Evolutionary conservation across 306 rosid species (phyloP), one percentile per base, ranked within the genome.

Genomic region (Hippophae tibetana): DNA sequence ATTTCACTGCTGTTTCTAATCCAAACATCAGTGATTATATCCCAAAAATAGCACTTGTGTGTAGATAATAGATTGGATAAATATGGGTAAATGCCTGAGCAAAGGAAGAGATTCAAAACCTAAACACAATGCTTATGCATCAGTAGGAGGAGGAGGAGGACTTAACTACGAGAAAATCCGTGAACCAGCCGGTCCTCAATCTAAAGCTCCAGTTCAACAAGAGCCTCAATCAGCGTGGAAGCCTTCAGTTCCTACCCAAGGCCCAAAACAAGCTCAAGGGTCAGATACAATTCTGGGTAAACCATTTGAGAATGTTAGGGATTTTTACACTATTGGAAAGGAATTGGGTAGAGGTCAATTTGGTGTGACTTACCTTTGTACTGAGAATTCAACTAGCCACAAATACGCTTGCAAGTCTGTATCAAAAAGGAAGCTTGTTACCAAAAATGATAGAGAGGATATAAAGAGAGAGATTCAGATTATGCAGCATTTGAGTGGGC

Each of bases 401-500:
- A 69, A 69, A 54, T 90, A 68, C 74, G 97, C 97, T 10, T 90
- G 95, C 77, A 90, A 90, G 65, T 86, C 94, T 5, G 82, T 90
- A 47, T 90, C 95, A 10, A 90, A 86, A 78, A 76, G 88, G 77
- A 90, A 90, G 71, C 84, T 86, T 38, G 81, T 78, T 50, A 79
- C 72, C 57, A 84, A 62, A 67, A 70, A 76, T 67, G 95, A 90
- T 56, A 84, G 64, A 45, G 89, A 90, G 62, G 97, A 86, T 45
- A 84, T 84, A 5, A 90, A 71, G 73, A 80, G 94, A 62, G 97
- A 90, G 81, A 77, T 86, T 68, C 95, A 82, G 71, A 82, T 90
- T 11, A 80, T 90, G 97, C 90, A 90, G 81, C 90, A 90, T 78
- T 62, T 90, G 84, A 84, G 94, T 60, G 95, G 97, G 55, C 97